Percentiles rank a stretch among this genome's conserved stretches.
Evolutionary conservation across 129 eudicot genomes (phyloP).

Genomic region (Flaveria robusta): DNA sequence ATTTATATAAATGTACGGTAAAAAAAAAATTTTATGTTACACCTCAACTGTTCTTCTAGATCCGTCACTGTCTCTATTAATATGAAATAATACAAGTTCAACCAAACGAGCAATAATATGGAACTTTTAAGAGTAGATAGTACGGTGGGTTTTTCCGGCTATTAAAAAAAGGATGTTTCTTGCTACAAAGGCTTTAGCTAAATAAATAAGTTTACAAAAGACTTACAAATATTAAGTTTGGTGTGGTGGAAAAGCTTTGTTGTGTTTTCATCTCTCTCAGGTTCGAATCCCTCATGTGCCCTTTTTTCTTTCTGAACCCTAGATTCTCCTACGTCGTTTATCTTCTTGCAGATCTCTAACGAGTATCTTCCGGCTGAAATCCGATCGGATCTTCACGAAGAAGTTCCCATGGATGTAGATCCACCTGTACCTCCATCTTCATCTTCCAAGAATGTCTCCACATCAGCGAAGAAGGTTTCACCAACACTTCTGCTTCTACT

Average conservation of each 20-base stretch:
- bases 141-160: too few species aligned
- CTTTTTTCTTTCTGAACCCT: slow-evolving; percentile 20
- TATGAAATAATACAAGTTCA: too few species aligned
- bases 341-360: slow-evolving; percentile 29
- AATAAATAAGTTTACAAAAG: background rate
- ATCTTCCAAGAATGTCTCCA: slow-evolving; percentile 43
- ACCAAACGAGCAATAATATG: too few species aligned
- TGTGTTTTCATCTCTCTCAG: background rate
- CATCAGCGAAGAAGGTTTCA: slow-evolving; percentile 45
- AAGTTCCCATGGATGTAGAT: slow-evolving; percentile 51
- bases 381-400: slow-evolving; percentile 7
- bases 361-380: background rate
- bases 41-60: too few species aligned
- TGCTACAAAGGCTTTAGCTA: too few species aligned
- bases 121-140: too few species aligned
- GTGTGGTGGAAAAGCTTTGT: background rate
- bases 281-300: slow-evolving; percentile 13
- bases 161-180: too few species aligned
- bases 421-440: slow-evolving; percentile 34
- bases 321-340: slow-evolving; percentile 20
- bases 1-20: too few species aligned
- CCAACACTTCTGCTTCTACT: background rate
- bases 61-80: too few species aligned
- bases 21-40: too few species aligned
- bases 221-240: background rate